Evolutionary conservation across 1,139 yeast genomes (phyloP), one percentile per base, ranked within the genome.

Genomic region (Saccharomyces hybrid): DNA sequence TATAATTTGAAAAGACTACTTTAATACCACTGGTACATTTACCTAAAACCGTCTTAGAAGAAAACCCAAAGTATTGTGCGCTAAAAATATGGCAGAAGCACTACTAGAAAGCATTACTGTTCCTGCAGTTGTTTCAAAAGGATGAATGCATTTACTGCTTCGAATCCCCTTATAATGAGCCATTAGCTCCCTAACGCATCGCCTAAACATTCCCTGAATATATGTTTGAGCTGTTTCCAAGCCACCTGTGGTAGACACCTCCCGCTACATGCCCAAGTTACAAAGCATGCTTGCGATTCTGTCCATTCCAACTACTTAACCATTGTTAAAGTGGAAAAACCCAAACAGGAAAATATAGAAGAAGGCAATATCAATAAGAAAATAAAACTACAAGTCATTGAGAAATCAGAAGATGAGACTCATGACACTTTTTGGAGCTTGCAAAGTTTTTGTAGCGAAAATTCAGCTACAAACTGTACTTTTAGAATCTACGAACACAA

Each of bases 381-480:
- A 62, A 79, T 83, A 21, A 88, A 88, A 67, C 74, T 93, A 44
- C 96, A 89, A 63, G 79, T 91, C 53, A 80, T 79, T 53, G 90
- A 88, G 42, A 78, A 80, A 53, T 69, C 76, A 2, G 96, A 88
- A 52, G 85, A 81, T 51, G 96, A 88, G 49, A 68, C 80, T 41
- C 90, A 78, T 69, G 82, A 84, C 54, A 77, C 81, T 1, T 51
- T 54, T 11, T 66, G 71, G 65, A 48, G 57, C 21, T 49, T 69
- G 14, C 55, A 59, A 24, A 51, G 55, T 7, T 56, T 55, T 32
- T 52, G 61, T 21, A 55, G 7, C 6, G 54, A 53, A 27, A 28
- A 16, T 14, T 38, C 51, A 47, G 28, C 50, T 26, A 16, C 53
- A 47, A 47, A 16, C 51, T 19, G 44, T 38, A 50, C 12, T 48